Base-by-base conservation (phyloP, 805 yeast species). In the Candida palmyrensis region DNA sequence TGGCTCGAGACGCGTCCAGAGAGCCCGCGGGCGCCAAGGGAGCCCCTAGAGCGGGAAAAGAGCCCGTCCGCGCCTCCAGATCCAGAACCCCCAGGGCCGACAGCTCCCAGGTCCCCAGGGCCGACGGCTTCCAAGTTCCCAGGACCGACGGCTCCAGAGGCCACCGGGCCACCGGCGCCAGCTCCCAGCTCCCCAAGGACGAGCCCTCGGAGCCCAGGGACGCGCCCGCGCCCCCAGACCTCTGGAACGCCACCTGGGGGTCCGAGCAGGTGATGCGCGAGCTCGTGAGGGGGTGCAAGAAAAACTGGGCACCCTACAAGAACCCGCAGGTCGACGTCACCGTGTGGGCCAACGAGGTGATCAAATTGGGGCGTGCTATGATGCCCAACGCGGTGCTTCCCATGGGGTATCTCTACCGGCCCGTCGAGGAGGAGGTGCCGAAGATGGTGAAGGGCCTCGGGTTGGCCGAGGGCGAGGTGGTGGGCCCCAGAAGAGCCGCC, bases 171-270 rank as follows among this genome's bases (percentile, higher is more conserved):
- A 63, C 57, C 21, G 53, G n/a, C n/a, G n/a, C n/a, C n/a, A n/a
- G n/a, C n/a, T n/a, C n/a, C n/a, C n/a, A n/a, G n/a, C n/a, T n/a
- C n/a, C n/a, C n/a, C n/a, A n/a, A n/a, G n/a, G n/a, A n/a, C n/a
- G n/a, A n/a, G n/a, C n/a, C n/a, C n/a, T n/a, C n/a, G n/a, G n/a
- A n/a, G n/a, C n/a, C n/a, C n/a, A n/a, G n/a, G n/a, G n/a, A n/a
- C n/a, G n/a, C n/a, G n/a, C n/a, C n/a, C n/a, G n/a, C n/a, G n/a
- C n/a, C n/a, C n/a, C n/a, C n/a, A n/a, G n/a, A 21, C 17, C 43
- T 61, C 13, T 82, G 86, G 86, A 69, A 76, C 26, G 58, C 61
- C 11, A 73, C 74, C 22, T 81, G 89, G 87, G 82, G 84, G 1
- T 60, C 75, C 1, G 67, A 64, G 21, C 72, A 66, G 19, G 78